phyloP scores from a whole-genome alignment of 2,329 filamentous ascomycete genomes.

The Alternaria incomplexa region DNA sequence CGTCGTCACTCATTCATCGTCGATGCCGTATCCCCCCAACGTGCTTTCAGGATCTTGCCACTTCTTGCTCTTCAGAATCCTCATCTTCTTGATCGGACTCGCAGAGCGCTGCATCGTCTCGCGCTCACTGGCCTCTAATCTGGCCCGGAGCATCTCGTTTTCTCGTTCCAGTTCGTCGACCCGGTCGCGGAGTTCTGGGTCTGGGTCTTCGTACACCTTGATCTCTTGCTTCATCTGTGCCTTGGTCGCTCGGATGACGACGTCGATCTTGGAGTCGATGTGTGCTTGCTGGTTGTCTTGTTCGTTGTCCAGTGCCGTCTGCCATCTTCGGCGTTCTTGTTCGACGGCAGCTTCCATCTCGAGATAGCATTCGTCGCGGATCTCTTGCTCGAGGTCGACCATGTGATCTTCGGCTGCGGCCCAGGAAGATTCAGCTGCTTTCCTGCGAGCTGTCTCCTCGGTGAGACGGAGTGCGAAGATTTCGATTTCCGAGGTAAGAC shows the following conservation, averaged over 20 bases:
- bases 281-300: slow-evolving; percentile 80
- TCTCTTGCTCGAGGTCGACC: slow-evolving; percentile 79
- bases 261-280: slow-evolving; percentile 85
- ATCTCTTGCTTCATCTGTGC: slow-evolving; percentile 48
- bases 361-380: slow-evolving; percentile 85
- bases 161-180: slow-evolving; percentile 53
- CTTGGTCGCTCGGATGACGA: slow-evolving; percentile 64
- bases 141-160: slow-evolving; percentile 48
- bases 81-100: slow-evolving; percentile 58
- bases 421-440: slow-evolving; percentile 75
- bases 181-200: slow-evolving; percentile 45
- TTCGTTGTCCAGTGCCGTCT: slow-evolving; percentile 77
- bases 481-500: slow-evolving; percentile 80
- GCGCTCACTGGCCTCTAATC: slow-evolving; percentile 49
- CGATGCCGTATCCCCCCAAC: slow-evolving; percentile 19
- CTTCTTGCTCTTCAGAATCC: slow-evolving; percentile 57
- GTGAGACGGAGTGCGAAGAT: slow-evolving; percentile 72
- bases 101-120: slow-evolving; percentile 45
- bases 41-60: slow-evolving; percentile 50
- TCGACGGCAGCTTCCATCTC: slow-evolving; percentile 84
- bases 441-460: slow-evolving; percentile 72
- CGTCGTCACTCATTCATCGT: slow-evolving; percentile 20
- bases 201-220: slow-evolving; percentile 52
- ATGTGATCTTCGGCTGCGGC: slow-evolving; percentile 67
- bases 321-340: slow-evolving; percentile 80